A percentile compares a stretch with the other conserved stretches of the same genome.
These are phyloP conservation scores for Sporormia fimetaria DNA, from an alignment of 495 filamentous ascomycete species.

Conservation along the genomic window DNA sequence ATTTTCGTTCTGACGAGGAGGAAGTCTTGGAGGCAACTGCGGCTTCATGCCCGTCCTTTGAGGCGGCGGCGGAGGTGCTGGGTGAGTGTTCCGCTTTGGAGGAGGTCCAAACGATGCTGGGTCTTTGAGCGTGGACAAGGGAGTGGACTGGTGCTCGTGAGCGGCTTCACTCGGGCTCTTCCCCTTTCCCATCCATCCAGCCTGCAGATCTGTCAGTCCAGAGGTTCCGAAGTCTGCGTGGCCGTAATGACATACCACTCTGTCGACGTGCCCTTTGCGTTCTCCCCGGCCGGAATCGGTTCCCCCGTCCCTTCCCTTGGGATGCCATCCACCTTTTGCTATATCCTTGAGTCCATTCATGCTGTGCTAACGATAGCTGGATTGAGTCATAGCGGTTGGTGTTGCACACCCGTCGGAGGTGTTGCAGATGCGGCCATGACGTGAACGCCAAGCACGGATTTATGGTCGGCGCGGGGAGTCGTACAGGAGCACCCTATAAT, in stretches of 20 bases:
- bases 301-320: constrained; percentile 20
- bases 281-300: constrained; percentile 27
- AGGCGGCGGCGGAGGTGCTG: constrained; percentile 38
- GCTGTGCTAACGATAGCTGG: background rate
- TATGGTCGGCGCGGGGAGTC: no score
- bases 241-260: constrained; percentile 18
- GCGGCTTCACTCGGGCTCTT: constrained; percentile 34
- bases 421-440: no score
- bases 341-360: constrained; percentile 18
- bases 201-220: constrained; percentile 24
- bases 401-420: background rate
- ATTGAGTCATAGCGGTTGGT: background rate
- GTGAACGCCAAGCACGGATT: no score
- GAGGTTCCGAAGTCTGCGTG: constrained; percentile 1
- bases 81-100: constrained; percentile 55
- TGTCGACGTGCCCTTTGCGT: constrained; percentile 24
- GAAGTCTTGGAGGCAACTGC: constrained; percentile 59
- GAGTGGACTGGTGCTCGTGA: constrained; percentile 46
- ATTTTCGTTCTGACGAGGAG: constrained; percentile 52
- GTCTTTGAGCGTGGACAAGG: constrained; percentile 70
- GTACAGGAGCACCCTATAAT: no score
- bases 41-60: no score
- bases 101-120: constrained; percentile 77
- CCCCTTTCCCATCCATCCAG: constrained; percentile 35
- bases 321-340: constrained; percentile 31